Percentiles rank a stretch among this genome's conserved stretches.
phyloP scores from a whole-genome alignment of 2,329 filamentous ascomycete genomes.

The Colletotrichum graminicola region DNA sequence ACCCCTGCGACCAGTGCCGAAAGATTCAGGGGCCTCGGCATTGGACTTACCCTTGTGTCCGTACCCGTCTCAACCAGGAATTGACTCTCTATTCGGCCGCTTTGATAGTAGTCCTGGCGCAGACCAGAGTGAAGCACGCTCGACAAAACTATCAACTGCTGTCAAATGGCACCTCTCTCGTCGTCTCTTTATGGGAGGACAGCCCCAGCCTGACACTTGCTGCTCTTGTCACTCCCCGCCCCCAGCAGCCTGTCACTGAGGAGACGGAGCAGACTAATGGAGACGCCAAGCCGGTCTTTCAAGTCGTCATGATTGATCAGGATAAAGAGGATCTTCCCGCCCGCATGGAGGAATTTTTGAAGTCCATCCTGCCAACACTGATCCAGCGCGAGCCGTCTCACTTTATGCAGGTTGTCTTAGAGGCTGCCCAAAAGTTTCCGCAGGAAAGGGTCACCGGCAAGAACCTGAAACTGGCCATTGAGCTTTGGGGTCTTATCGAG shows the following conservation, averaged over 20 bases:
- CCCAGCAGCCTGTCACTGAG: conserved; percentile 11
- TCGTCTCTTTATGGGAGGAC: conserved; percentile 42
- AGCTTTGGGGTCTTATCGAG: conserved; percentile 75
- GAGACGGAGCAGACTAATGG: conserved; percentile 29
- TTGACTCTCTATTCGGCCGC: conserved; percentile 74
- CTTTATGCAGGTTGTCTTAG: conserved; percentile 70
- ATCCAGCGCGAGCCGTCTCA: conserved; percentile 70
- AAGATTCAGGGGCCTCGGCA: conserved; percentile 73
- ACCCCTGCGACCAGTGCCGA: conserved; percentile 72
- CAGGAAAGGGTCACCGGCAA: conserved; percentile 63
- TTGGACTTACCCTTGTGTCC: conserved; percentile 74
- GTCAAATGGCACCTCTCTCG: conserved; percentile 57
- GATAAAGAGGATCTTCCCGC: conserved; percentile 70
- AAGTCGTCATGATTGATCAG: conserved; percentile 69
- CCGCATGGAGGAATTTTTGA: conserved; percentile 72
- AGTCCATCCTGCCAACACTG: conserved; percentile 67
- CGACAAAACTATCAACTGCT: conserved; percentile 64
- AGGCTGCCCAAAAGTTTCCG: conserved; percentile 63
- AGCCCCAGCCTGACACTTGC: conserved; percentile 40
- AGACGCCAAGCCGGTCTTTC: conserved; percentile 44
- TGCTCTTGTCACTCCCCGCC: conserved; percentile 39
- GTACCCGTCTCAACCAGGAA: conserved; percentile 71
- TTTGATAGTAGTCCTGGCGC: conserved; percentile 72
- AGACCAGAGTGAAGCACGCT: conserved; percentile 68
- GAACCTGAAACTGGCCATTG: conserved; percentile 68